A percentile compares a stretch with the other conserved stretches of the same genome.
Evolutionary conservation across 2,329 filamentous ascomycete species (phyloP).

Genomic region (Aspergillus cejpii): DNA sequence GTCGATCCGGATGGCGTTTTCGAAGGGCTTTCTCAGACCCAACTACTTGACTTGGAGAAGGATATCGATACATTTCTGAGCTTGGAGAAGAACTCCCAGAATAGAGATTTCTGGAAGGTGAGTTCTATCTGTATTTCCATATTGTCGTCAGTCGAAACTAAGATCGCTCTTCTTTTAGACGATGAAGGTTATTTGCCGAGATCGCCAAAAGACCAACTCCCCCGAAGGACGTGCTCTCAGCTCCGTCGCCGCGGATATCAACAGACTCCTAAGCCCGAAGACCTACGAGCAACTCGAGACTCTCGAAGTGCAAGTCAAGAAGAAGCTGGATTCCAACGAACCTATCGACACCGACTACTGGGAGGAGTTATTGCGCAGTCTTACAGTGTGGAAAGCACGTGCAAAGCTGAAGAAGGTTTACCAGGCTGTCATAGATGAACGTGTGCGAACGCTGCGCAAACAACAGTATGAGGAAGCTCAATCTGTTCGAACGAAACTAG

Average conservation of each 20-base stretch:
- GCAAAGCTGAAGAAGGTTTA: slow-evolving; percentile 74
- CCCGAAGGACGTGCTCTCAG: slow-evolving; percentile 68
- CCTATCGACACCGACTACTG: slow-evolving; percentile 96
- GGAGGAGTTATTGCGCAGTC: slow-evolving; percentile 80
- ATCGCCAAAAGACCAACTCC: slow-evolving; percentile 61
- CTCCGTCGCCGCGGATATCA: slow-evolving; percentile 80
- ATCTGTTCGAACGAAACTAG: slow-evolving; percentile 48
- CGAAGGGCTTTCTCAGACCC: slow-evolving; percentile 58
- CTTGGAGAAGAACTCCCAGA: slow-evolving; percentile 69
- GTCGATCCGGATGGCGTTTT: slow-evolving; percentile 77
- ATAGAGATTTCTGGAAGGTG: slow-evolving; percentile 80
- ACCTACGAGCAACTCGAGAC: slow-evolving; percentile 76
- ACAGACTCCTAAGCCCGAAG: slow-evolving; percentile 79
- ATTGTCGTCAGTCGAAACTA: slow-evolving; percentile 3
- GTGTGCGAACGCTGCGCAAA: slow-evolving; percentile 59
- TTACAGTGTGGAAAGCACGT: slow-evolving; percentile 87
- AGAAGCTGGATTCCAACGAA: slow-evolving; percentile 80
- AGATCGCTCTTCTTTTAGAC: slow-evolving; percentile 46
- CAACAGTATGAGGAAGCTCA: slow-evolving; percentile 63
- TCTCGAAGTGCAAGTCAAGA: slow-evolving; percentile 77
- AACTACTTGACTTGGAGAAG: slow-evolving; percentile 69
- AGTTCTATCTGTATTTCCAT: slow-evolving; percentile 14
- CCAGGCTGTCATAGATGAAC: slow-evolving; percentile 64
- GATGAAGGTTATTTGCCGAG: slow-evolving; percentile 74
- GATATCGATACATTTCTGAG: slow-evolving; percentile 75